Conservation (phyloP, 2,329 filamentous ascomycete species). For the Claviceps sp. region DNA sequence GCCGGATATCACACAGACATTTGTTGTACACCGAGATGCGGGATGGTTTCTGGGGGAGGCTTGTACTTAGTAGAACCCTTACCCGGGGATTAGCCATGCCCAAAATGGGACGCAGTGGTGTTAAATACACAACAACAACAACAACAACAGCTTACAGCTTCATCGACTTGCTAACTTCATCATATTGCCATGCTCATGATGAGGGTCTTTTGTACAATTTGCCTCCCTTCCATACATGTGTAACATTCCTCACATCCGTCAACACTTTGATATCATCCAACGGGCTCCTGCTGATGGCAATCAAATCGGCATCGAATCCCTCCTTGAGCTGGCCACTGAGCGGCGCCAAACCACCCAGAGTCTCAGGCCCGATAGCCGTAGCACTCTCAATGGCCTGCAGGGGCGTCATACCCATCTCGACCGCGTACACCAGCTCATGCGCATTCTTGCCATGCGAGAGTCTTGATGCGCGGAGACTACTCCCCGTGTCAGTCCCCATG, state of each 20-base stretch:
- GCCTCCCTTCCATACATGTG: conserved; percentile 29
- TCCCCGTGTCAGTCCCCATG: conserved; percentile 26
- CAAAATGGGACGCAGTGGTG: no score
- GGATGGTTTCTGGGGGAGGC: no score
- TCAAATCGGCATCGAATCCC: conserved; percentile 34
- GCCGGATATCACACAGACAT: no score
- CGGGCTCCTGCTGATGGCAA: conserved; percentile 29
- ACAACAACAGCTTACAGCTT: no score
- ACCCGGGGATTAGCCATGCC: no score
- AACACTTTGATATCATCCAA: conserved; percentile 27
- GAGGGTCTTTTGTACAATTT: conserved; percentile 23
- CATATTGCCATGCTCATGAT: background rate
- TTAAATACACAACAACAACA: no score
- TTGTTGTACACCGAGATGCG: no score
- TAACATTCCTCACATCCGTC: conserved; percentile 23
- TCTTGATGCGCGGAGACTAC: conserved; percentile 16
- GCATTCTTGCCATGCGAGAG: conserved; percentile 20
- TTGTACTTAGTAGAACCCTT: no score
- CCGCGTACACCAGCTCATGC: conserved; percentile 31
- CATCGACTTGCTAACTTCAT: no score
- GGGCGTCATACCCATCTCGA: conserved; percentile 33
- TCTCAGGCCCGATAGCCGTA: conserved; percentile 30
- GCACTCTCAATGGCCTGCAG: conserved; percentile 37
- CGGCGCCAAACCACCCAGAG: conserved; percentile 28
- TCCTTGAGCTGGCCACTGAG: conserved; percentile 30